Evolutionary conservation across 1,139 yeast species (phyloP), one percentile per base, ranked within the genome.

Genomic region (Eremothecium coryli): DNA sequence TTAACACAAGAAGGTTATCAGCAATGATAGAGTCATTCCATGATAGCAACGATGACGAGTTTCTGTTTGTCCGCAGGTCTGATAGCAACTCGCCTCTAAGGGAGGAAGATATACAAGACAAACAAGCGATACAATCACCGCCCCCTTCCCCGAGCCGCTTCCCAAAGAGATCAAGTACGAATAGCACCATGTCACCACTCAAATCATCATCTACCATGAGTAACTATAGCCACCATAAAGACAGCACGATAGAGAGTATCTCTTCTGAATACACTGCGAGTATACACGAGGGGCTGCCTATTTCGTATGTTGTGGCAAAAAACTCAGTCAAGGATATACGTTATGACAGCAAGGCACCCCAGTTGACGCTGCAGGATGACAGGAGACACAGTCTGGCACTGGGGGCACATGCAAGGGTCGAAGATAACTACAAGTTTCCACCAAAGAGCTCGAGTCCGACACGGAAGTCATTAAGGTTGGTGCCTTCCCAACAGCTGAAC

Each of bases 241-340:
- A 9, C 10, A 63, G 56, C 3, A 60, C 60, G 27, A 53, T 71
- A 45, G 47, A 55, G 11, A 67, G 73, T 4, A 46, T 62, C 41
- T 42, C 64, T 29, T 67, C 72, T 0, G 63, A 62, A 20, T 68
- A 68, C 45, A 61, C 71, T 0, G 71, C 70, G 7, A 54, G 65
- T 13, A 60, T 68, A 8, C 71, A 68, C 18, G 64, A 66, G 37
- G 71, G 64, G 5, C 64, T 65, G 22, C 61, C 65, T 6, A 61
- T 66, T 2, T 60, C 62, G 18, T 65, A 60, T 33, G 59, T 66
- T 3, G 65, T 62, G 4, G 33, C 40, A 25, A 29, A 31, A 15
- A 5, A 35, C 18, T 15, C 29, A 28, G 31, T 13, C 10, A n/a
- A 17, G 28, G 33, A 31, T 14, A 14, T 18, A 3, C 17, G 23